A percentile compares a stretch with the other conserved stretches of the same genome.
Conservation (phyloP, 176 grass and related monocot genomes). For the Juncus inflexus region DNA sequence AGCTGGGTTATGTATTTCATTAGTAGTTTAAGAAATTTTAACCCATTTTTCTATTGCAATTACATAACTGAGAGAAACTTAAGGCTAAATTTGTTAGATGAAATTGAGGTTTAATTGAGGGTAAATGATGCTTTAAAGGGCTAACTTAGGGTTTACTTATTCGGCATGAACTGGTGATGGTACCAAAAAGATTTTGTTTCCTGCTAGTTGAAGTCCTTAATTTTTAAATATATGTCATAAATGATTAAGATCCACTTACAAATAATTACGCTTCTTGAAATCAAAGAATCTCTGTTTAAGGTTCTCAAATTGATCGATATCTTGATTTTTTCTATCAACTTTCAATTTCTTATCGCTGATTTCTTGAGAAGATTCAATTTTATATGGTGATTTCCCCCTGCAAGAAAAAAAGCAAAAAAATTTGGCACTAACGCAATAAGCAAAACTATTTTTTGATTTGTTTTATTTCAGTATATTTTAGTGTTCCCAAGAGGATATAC, state of each 20-base stretch:
- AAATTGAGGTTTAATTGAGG: no score
- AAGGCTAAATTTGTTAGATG: no score
- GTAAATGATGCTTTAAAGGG: no score
- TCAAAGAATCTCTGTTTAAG: slow-evolving; percentile 72
- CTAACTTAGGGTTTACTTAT: no score
- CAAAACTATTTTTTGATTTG: background rate
- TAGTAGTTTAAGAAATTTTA: no score
- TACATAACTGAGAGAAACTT: no score
- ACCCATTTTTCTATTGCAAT: no score
- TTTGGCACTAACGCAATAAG: slow-evolving; percentile 2
- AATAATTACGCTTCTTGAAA: slow-evolving; percentile 59
- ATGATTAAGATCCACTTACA: slow-evolving; percentile 50
- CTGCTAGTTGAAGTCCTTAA: slow-evolving; percentile 10
- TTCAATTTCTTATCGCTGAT: slow-evolving; percentile 41
- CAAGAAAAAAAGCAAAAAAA: slow-evolving; percentile 24
- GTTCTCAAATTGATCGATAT: slow-evolving; percentile 49
- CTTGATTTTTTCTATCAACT: slow-evolving; percentile 21
- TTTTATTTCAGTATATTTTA: no score
- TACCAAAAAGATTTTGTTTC: background rate
- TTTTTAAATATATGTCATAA: slow-evolving; percentile 19
- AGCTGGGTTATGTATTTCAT: no score
- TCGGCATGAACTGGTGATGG: no score
- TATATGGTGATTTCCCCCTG: slow-evolving; percentile 42
- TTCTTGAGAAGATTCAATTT: slow-evolving; percentile 44
- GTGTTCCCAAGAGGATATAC: no score